These are phyloP conservation scores for Boletus edulis DNA, from an alignment of 768 basidiomycete genomes.

Conservation along the genomic window DNA sequence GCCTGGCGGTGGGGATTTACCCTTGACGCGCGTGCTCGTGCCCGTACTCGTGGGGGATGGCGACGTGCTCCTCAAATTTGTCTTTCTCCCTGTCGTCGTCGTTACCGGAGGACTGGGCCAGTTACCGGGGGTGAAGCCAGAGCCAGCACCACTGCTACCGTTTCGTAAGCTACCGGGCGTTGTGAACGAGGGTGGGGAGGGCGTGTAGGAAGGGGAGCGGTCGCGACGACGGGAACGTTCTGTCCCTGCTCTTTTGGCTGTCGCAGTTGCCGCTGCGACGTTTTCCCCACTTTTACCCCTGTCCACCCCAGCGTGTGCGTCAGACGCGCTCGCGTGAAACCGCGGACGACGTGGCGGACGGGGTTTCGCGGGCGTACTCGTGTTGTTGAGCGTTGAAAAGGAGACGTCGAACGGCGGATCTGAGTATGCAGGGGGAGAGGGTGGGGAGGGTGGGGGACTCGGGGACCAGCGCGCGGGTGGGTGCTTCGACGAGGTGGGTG, in stretches of 20 bases:
- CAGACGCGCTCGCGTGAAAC: not conserved
- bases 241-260: not conserved
- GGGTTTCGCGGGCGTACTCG: conserved; percentile 29
- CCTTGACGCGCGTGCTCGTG: not conserved
- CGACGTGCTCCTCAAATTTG: not conserved
- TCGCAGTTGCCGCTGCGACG: not conserved
- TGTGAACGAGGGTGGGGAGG: conserved; percentile 16
- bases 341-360: conserved; percentile 5
- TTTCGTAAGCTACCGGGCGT: not conserved
- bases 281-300: too few species aligned
- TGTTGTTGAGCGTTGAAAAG: conserved; percentile 23
- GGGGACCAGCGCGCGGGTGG: not conserved
- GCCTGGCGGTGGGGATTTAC: conserved; percentile 12
- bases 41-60: not conserved
- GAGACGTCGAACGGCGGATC: conserved; percentile 24
- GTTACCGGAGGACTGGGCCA: too few species aligned
- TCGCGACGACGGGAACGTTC: not conserved
- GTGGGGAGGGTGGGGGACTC: conserved; percentile 4
- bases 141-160: not conserved
- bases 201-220: conserved; percentile 18
- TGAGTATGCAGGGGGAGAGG: conserved; percentile 2
- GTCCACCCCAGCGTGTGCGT: too few species aligned
- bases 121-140: too few species aligned
- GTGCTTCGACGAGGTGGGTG: not conserved
- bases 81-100: not conserved